A percentile compares a stretch with the other conserved stretches of the same genome.
Conservation (phyloP, 495 filamentous ascomycete species). For the Xylaria cubensis region DNA sequence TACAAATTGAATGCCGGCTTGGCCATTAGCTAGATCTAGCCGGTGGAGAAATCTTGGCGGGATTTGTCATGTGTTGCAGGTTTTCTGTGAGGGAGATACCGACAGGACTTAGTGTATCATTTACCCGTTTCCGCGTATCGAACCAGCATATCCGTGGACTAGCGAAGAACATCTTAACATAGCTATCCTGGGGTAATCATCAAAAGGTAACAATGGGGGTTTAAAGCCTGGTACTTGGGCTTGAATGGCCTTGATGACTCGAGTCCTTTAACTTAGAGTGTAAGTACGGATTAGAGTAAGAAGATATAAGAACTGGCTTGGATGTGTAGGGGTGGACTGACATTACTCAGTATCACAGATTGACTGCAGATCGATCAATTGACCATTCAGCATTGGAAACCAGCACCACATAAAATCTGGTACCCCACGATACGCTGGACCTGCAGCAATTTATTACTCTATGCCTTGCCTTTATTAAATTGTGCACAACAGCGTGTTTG, state of each 20-base stretch:
- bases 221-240: neutral
- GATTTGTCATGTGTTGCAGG: conserved; percentile 20
- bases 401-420: conserved; percentile 3
- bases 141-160: neutral
- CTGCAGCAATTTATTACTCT: conserved; percentile 16
- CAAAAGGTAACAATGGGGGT: neutral
- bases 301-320: neutral
- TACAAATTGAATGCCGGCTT: conserved; percentile 9
- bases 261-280: neutral
- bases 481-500: neutral
- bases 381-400: conserved; percentile 7
- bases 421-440: conserved; percentile 19
- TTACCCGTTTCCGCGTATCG: conserved; percentile 6
- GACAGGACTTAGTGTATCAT: neutral
- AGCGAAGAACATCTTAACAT: neutral
- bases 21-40: neutral
- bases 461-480: conserved; percentile 6
- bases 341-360: neutral
- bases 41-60: neutral
- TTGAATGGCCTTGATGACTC: neutral
- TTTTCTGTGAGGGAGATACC: neutral
- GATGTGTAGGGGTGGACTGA: neutral
- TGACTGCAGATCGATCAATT: neutral
- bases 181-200: neutral
- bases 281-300: neutral